Evolutionary conservation across 148 eudicot genomes (phyloP).

Genomic region (Amaranthus palmeri): DNA sequence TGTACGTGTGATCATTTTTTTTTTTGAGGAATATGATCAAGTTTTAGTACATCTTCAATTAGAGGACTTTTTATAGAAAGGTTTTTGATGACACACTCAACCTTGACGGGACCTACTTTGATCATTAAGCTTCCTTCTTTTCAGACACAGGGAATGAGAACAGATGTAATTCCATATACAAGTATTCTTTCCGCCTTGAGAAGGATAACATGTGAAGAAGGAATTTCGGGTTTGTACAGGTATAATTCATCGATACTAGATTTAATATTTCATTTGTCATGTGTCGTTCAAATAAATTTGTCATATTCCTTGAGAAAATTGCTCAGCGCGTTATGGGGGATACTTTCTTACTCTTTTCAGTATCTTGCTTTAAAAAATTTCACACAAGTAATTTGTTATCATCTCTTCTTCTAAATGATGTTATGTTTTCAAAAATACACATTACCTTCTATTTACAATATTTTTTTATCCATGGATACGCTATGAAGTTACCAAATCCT

Average conservation of each 20-base stretch:
- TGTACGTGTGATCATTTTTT: neutral
- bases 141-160: slow-evolving; percentile 93
- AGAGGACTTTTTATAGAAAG: neutral
- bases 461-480: too few relatives aligned
- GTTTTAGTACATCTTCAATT: neutral
- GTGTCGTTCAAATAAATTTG: neutral
- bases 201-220: slow-evolving; percentile 79
- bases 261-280: neutral
- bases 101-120: neutral
- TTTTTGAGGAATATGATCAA: neutral
- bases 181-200: slow-evolving; percentile 70
- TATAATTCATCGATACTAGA: slow-evolving; percentile 18
- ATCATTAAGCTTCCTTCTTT: slow-evolving; percentile 5
- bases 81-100: neutral
- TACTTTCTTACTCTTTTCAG: neutral
- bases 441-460: too few relatives aligned
- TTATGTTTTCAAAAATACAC: too few relatives aligned
- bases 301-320: neutral
- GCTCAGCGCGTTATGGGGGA: neutral
- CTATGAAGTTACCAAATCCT: too few relatives aligned
- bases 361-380: neutral
- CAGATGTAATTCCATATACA: slow-evolving; percentile 72
- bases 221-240: slow-evolving; percentile 82
- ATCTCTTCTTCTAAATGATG: too few relatives aligned
- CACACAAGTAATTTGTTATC: too few relatives aligned